Base-by-base conservation (phyloP, 1,284 basidiomycete genomes). In the Stereum hirsutum region DNA sequence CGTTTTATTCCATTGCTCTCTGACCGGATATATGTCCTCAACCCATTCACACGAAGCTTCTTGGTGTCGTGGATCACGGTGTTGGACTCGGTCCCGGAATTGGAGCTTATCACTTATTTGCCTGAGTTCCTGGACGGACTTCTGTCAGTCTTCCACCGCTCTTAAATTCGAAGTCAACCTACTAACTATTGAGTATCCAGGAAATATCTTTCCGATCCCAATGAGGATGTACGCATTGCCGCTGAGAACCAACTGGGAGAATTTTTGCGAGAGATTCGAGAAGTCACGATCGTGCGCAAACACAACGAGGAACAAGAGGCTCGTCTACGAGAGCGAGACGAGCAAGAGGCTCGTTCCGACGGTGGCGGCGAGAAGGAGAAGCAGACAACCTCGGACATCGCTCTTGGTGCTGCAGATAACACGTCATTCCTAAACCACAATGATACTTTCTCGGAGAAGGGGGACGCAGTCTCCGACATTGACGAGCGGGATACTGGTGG, bases 61-160 rank as follows among this genome's bases (percentile, higher is more conserved):
- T 76, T 99, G 24, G 90, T 97, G 33, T 89, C 89, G 7, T 99
- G 96, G 96, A 89, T 99, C 49, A 90, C 81, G 38, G 89, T 97
- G 2, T 75, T 99, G 31, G 93, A 98, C 58, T 96, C 93, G 5
- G 90, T 99, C 1, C 96, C 96, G 1, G 94, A 99, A 58, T 70
- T 99, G 41, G 94, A 99, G 60, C 74, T 99, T 19, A 88, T 99
- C 40, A 83, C 87, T 24, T 96, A 90, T 64, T 76, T 99, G 14
- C 95, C 96, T 0, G 84, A 95, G 54, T 96, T 99, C 60, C 65
- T 99, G 32, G 93, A 97, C 52, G 94, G 92, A 3, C 73, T 99
- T 34, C 58, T 97, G 90, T 93, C 51, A 69, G 88, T 45, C 12
- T 46, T 35, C 19, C 24, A 20, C 46, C 21, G 14, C 39, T 19